Base-by-base conservation (phyloP, 176 grass and related monocot species). In the Neostapfia colusana region DNA sequence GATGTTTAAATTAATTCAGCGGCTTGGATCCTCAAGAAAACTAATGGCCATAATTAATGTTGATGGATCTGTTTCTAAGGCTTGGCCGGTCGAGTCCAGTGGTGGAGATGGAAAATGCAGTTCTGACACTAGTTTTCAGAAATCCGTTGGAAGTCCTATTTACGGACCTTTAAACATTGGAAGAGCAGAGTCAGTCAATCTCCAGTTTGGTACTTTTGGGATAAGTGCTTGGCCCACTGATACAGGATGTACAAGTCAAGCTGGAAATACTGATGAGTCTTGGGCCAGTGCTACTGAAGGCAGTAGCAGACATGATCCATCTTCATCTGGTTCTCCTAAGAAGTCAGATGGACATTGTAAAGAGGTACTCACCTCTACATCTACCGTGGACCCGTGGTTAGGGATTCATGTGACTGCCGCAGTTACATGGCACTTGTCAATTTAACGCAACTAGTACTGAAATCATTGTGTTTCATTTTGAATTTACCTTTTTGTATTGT, bases 221-320 rank as follows among this genome's bases (percentile, higher is more conserved):
- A 93, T 98, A 78, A 93, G 95, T 77, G 86, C 88, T 3, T 98
- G 95, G 95, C 91, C 95, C 65, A 92, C 71, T 54, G 91, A 94
- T 86, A 84, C 86, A 23, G 82, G 95, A 28, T 73, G 95, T 74
- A 85, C 91, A n/a, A 98, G 86, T 86, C 88, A 97, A 86, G 75
- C 75, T 60, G 89, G 78, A 74, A 87, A 46, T 50, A 62, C 38
- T 17, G 87, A 92, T 49, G 87, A 89, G 62, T 85, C 82, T 27
- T 65, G 85, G 82, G 65, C 62, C 25, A 78, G 72, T 86, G 78
- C 73, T 73, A 81, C 85, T 72, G 89, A 92, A 88, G 76, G 78
- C 39, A 82, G 77, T 67, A 82, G 88, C 81, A 91, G 88, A 79
- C 69, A 68, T 84, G 74, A 69, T 39, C 71, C 79, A 40, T 90